Evolutionary conservation across 768 basidiomycete genomes (phyloP).

Genomic region (Polyporus arcularius): DNA sequence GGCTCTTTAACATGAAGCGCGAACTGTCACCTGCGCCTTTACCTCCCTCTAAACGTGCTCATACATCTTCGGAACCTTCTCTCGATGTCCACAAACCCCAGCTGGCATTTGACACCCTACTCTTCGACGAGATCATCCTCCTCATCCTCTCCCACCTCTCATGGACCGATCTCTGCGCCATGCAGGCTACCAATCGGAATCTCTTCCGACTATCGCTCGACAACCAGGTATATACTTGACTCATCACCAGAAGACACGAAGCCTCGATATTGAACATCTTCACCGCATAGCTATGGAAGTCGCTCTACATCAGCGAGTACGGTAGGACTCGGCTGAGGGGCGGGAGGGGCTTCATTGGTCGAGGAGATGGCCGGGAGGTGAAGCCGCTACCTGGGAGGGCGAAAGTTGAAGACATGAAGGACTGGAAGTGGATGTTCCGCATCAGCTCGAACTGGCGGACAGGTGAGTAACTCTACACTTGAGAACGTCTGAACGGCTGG

Average conservation of each 20-base stretch:
- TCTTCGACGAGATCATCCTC: conserved; percentile 78
- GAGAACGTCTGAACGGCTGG: too few species aligned
- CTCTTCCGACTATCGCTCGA: conserved; percentile 70
- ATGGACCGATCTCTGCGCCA: conserved; percentile 64
- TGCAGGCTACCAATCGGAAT: conserved; percentile 61
- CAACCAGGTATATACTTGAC: conserved; percentile 51
- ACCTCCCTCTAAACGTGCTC: conserved; percentile 62
- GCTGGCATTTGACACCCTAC: conserved; percentile 48
- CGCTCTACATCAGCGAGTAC: conserved; percentile 61
- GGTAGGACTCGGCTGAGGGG: conserved; percentile 72
- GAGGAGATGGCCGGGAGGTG: conserved; percentile 58
- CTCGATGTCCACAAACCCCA: conserved; percentile 13
- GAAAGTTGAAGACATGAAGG: conserved; percentile 40
- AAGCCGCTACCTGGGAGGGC: conserved; percentile 60
- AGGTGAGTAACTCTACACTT: conserved; percentile 45
- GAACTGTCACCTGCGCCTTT: conserved; percentile 37
- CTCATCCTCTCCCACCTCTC: conserved; percentile 73
- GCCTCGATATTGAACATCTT: conserved; percentile 16
- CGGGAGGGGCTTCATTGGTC: conserved; percentile 57
- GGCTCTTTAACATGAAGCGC: conserved; percentile 28
- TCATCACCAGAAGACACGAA: not conserved
- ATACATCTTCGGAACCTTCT: conserved; percentile 22
- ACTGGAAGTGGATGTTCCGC: conserved; percentile 89
- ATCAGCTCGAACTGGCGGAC: conserved; percentile 82
- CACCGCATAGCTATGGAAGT: conserved; percentile 60